These are phyloP conservation scores for Ballota nigra DNA, from an alignment of 257 asterid genomes.

Conservation along the genomic window DNA sequence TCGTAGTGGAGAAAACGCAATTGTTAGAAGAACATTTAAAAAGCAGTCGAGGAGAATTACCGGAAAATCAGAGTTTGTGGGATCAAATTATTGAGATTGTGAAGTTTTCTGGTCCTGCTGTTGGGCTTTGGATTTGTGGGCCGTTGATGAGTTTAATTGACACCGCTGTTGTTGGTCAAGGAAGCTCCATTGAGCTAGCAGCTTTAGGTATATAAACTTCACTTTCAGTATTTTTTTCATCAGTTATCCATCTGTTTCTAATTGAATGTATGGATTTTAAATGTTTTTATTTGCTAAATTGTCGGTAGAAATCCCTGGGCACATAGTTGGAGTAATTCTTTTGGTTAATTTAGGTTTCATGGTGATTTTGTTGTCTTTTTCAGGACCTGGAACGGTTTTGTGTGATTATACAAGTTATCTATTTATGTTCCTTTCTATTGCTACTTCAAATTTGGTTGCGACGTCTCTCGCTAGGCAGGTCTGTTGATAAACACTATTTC, in stretches of 20 bases:
- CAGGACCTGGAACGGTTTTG: slow-evolving; percentile 88
- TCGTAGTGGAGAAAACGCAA: slow-evolving; percentile 17
- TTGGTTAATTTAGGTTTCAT: neutral
- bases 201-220: slow-evolving; percentile 53
- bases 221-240: neutral
- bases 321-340: neutral
- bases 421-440: slow-evolving; percentile 88
- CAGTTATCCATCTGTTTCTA: neutral
- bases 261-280: neutral
- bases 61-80: slow-evolving; percentile 51
- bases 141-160: slow-evolving; percentile 88
- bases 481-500: slow-evolving; percentile 34
- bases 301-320: neutral
- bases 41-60: slow-evolving; percentile 28
- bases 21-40: slow-evolving; percentile 5
- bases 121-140: slow-evolving; percentile 81
- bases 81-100: slow-evolving; percentile 59
- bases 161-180: slow-evolving; percentile 81
- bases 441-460: slow-evolving; percentile 89
- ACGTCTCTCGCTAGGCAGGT: slow-evolving; percentile 78
- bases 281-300: neutral
- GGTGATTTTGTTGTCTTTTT: slow-evolving; percentile 16
- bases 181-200: slow-evolving; percentile 79
- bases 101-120: slow-evolving; percentile 87
- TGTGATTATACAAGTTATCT: slow-evolving; percentile 64